Evolutionary conservation across 208 protist species (phyloP).

Genomic region (Blechomonas ayalai): DNA sequence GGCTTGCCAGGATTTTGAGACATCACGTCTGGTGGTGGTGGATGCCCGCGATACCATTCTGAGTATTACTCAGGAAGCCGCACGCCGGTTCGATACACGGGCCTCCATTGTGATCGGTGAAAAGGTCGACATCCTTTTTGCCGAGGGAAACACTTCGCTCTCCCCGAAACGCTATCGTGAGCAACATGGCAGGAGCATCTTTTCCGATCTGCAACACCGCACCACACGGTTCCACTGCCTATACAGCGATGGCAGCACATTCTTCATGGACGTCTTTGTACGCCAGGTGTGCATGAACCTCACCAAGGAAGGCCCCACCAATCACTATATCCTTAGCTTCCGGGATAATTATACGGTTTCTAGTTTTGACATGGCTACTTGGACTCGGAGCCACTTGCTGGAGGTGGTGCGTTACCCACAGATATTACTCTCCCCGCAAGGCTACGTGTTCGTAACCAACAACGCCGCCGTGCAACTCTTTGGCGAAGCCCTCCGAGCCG

Average conservation of each 20-base stretch:
- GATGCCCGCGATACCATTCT: slow-evolving; percentile 4
- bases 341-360: too few species aligned
- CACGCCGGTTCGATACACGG: background rate
- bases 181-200: slow-evolving; percentile 1
- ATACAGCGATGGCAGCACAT: slow-evolving; percentile 9
- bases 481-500: too few species aligned
- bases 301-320: too few species aligned
- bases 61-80: background rate
- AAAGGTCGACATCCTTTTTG: slow-evolving; percentile 10
- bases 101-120: background rate
- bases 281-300: slow-evolving; percentile 10
- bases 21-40: slow-evolving; percentile 1
- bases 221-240: background rate
- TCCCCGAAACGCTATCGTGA: slow-evolving; percentile 10
- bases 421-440: too few species aligned
- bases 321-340: too few species aligned
- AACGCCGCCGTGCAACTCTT: too few species aligned
- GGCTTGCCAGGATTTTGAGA: background rate
- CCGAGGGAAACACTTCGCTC: slow-evolving; percentile 3
- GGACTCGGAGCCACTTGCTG: too few species aligned
- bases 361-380: too few species aligned
- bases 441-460: too few species aligned
- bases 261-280: slow-evolving; percentile 13
- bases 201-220: slow-evolving; percentile 7
- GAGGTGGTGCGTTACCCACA: too few species aligned